Percentiles rank a stretch among this genome's conserved stretches.
phyloP scores from a whole-genome alignment of 1,139 yeast species.

The Chernovozyma sophiae-reginae region DNA sequence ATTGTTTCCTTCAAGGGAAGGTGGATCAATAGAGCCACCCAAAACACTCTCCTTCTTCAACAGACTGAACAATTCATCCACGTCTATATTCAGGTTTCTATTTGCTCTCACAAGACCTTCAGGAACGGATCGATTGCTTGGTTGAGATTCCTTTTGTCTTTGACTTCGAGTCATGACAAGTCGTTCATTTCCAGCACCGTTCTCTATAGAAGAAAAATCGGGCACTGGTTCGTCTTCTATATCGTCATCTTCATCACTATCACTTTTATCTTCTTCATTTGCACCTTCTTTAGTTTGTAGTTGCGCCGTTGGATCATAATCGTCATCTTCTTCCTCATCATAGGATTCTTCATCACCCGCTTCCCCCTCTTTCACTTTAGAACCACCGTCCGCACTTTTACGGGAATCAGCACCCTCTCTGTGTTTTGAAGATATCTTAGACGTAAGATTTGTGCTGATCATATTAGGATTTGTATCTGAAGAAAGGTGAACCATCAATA shows the following conservation, averaged over 20 bases:
- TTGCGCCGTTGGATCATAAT: conserved; percentile 48
- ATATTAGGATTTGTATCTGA: no score
- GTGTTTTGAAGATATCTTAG: no score
- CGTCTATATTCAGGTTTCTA: conserved; percentile 23
- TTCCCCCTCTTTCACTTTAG: neutral
- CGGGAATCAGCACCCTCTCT: no score
- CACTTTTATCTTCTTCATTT: conserved; percentile 19
- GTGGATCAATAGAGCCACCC: neutral
- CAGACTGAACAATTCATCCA: conserved; percentile 32
- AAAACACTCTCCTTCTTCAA: conserved; percentile 14
- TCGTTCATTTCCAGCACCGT: conserved; percentile 18
- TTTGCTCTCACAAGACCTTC: conserved; percentile 25
- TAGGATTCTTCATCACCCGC: conserved; percentile 28
- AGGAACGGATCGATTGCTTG: conserved; percentile 1
- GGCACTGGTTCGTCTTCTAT: conserved; percentile 22
- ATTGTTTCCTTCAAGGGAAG: neutral
- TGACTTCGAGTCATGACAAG: conserved; percentile 41
- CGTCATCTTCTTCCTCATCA: conserved; percentile 64
- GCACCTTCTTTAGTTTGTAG: conserved; percentile 17
- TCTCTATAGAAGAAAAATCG: conserved; percentile 33
- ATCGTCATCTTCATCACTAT: conserved; percentile 14
- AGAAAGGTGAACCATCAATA: no score
- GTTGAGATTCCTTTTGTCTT: conserved; percentile 16
- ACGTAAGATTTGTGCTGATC: no score
- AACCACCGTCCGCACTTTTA: no score